Conservation (phyloP, 345 rosid species). For the Eutrema yunnanense region DNA sequence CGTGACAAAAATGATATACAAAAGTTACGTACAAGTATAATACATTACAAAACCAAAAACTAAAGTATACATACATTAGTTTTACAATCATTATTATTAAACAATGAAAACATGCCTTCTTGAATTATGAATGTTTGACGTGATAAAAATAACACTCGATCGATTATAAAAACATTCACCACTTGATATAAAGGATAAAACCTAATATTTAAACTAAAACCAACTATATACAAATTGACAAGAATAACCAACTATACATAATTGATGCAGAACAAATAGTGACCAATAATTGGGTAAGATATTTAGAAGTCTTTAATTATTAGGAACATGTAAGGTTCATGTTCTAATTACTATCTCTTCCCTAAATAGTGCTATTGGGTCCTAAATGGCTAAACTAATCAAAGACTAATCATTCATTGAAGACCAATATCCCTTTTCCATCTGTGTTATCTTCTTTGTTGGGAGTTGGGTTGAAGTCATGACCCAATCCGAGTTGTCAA, state of each 20-base stretch:
- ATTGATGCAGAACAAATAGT: constrained; percentile 19
- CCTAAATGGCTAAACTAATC: not conserved
- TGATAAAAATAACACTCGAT: not conserved
- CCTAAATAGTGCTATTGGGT: constrained; percentile 12
- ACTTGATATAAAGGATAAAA: constrained; percentile 2
- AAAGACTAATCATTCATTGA: constrained; percentile 16
- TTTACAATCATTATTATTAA: not conserved
- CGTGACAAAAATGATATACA: too few species aligned
- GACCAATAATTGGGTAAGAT: constrained; percentile 24
- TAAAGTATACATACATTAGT: too few species aligned
- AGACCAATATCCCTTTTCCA: constrained; percentile 24
- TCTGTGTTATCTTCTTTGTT: constrained; percentile 29
- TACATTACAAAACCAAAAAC: too few species aligned
- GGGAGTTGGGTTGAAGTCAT: constrained; percentile 28
- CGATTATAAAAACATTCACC: not conserved
- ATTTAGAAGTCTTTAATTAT: constrained; percentile 9
- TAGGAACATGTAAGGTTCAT: constrained; percentile 25
- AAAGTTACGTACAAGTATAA: too few species aligned
- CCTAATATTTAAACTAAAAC: constrained; percentile 5
- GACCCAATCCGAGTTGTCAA: constrained; percentile 28
- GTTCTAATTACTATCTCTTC: constrained; percentile 7
- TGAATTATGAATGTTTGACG: not conserved
- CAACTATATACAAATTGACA: constrained; percentile 24
- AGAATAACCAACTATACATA: constrained; percentile 15
- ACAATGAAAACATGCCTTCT: not conserved